Percentiles rank a stretch among this genome's conserved stretches.
These are phyloP conservation scores for Monilinia laxa DNA, from an alignment of 2,329 filamentous ascomycete genomes.

Conservation along the genomic window DNA sequence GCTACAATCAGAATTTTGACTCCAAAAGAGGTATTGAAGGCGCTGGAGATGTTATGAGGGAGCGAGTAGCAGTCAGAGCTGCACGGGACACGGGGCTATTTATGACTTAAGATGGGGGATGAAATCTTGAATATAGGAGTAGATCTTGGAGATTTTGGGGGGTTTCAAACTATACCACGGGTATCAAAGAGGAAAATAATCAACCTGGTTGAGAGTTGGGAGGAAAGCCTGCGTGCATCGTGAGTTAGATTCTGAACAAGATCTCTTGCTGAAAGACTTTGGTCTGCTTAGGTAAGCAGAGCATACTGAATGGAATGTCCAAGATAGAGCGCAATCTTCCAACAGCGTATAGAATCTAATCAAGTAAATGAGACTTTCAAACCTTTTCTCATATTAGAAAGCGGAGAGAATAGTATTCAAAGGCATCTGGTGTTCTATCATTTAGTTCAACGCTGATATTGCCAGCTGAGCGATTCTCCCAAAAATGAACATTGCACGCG, in stretches of 20 bases:
- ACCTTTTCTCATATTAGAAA: not conserved
- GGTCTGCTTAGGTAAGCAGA: slow-evolving; percentile 10
- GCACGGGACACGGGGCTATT: not conserved
- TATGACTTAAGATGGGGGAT: not conserved
- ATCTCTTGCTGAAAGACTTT: not conserved
- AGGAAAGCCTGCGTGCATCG: not conserved
- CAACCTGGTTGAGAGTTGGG: not conserved
- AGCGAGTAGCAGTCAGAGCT: not conserved
- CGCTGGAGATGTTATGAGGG: not conserved
- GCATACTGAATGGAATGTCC: not conserved
- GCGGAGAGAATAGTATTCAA: not conserved
- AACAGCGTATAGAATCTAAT: not conserved
- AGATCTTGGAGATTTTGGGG: no score
- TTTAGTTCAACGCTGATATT: not conserved
- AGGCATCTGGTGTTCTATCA: not conserved
- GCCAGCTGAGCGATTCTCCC: no score
- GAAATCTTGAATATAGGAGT: not conserved
- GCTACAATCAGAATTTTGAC: not conserved
- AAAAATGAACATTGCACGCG: not conserved
- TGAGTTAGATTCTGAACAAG: not conserved
- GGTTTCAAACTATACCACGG: no score
- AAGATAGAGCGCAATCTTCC: not conserved
- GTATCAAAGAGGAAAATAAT: no score
- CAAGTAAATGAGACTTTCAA: not conserved
- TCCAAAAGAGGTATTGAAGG: not conserved